Base-by-base conservation (phyloP, 1,284 basidiomycete genomes). In the Trichosporon ovoides region DNA sequence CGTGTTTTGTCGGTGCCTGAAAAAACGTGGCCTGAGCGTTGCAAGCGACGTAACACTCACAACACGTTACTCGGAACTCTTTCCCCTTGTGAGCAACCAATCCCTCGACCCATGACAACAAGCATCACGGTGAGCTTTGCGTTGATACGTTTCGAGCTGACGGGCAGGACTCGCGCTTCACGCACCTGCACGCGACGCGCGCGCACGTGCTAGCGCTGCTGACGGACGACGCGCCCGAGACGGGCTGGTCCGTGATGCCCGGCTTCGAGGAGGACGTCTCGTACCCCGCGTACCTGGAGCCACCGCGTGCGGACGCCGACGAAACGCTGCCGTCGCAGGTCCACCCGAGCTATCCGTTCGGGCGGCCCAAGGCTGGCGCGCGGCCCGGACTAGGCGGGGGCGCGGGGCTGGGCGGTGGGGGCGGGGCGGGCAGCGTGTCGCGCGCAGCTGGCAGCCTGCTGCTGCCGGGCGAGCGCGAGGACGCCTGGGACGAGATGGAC, bases 321-420 rank as follows among this genome's bases (percentile, higher is more conserved):
- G 74, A 75, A 56, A 71, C 68, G 11, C 60, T 76, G 6, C 73
- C 74, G 7, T 66, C 61, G 40, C 66, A 66, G 40, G 31, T 74
- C 14, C 74, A 76, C 56, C 74, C 74, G 24, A 63, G 58, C 12
- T 76, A 75, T 43, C 74, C 74, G 0, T 72, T 64, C 52, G 74
- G 74, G 13, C 61, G 73, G 10, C 69, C 68, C 3, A 38, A 46
- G 24, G 43, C 28, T 16, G 43, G 43, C 10, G 43, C 43, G 24
- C 16, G 43, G 43, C 6, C 43, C 28, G 16, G 28, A 16, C 22
- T 36, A 20, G 46, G 16, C 33, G 24, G 22, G 36, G 33, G 38
- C 34, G 24, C 52, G 38, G 19, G 48, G 55, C 31, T n/a, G n/a
- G 38, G 43, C 48, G 53, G 38, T 31, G 16, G 36, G 60, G 62